Base-by-base conservation (phyloP, 805 yeast species). In the Kregervanrija fluxuum region DNA sequence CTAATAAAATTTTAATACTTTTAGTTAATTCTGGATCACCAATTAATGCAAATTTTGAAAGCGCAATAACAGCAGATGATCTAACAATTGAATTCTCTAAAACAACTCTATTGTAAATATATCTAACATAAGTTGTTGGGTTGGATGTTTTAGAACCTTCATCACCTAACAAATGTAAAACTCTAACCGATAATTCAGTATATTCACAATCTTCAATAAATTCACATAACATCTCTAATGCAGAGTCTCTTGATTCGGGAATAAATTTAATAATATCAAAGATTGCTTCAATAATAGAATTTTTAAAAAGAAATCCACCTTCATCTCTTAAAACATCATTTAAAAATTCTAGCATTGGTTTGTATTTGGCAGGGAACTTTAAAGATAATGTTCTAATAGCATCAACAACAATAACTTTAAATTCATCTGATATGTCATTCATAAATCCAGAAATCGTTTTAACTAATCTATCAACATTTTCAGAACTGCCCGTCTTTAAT, bases 181-280 rank as follows among this genome's bases (percentile, higher is more conserved):
- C 82, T 60, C 98, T 79, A n/a, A 90, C 95, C 28, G 95, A 79
- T 49, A 93, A 79, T 66, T 89, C 96, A 30, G 96, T 85, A 69
- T 75, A 91, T 68, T 93, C 99, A 69, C 98, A 93, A 71, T 93
- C 99, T 68, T 93, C 99, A 57, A 93, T 93, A 61, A 89, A 90
- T 66, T 93, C 99, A 73, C 98, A 89, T 56, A 93, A 74, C 64
- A 83, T 83, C 67, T 85, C 88, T 58, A 93, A 71, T 16, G 96
- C 95, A 40, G 77, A 65, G 54, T 85, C 93, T 57, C 86, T 79
- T 11, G 95, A 87, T 51, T 73, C 80, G 15, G 96, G 95, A 48
- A 88, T 81, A 59, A 83, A 88, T 54, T 84, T 82, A 55, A 93
- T 86, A 65, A 93, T 75, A 63, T 91, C 98, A 54, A 90, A 87